These are phyloP conservation scores for Coprinopsis sp. DNA, from an alignment of 768 basidiomycete species.

Conservation along the genomic window DNA sequence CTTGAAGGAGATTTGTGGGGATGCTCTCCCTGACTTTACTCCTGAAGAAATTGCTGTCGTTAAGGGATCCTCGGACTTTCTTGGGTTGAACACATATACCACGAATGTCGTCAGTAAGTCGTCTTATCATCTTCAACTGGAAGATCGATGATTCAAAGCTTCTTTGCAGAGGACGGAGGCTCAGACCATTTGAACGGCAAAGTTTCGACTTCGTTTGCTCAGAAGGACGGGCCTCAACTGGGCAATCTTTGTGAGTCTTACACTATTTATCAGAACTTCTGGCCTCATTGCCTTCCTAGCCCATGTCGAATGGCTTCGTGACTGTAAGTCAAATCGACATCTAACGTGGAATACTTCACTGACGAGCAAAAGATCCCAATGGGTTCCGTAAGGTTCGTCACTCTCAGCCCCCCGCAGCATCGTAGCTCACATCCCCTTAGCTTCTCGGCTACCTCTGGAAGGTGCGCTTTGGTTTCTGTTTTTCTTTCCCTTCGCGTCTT, in stretches of 20 bases:
- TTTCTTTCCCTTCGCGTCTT: neutral
- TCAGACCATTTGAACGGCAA: slow-evolving; percentile 53
- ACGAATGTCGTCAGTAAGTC: slow-evolving; percentile 52
- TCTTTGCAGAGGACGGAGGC: slow-evolving; percentile 45
- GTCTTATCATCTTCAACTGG: neutral
- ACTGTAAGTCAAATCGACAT: slow-evolving; percentile 20
- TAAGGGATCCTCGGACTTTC: slow-evolving; percentile 61
- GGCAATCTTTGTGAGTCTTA: slow-evolving; percentile 47
- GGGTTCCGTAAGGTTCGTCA: slow-evolving; percentile 50
- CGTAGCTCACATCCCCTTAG: slow-evolving; percentile 18
- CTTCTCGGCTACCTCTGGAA: slow-evolving; percentile 66
- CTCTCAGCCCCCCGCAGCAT: neutral
- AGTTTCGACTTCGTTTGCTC: slow-evolving; percentile 46
- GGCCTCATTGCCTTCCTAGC: slow-evolving; percentile 27
- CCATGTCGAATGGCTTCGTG: slow-evolving; percentile 59
- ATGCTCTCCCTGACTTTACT: slow-evolving; percentile 52
- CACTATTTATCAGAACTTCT: neutral
- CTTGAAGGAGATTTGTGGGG: slow-evolving; percentile 43
- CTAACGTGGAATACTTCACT: neutral
- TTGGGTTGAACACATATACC: slow-evolving; percentile 64
- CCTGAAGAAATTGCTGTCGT: slow-evolving; percentile 51
- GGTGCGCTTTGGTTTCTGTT: slow-evolving; percentile 25
- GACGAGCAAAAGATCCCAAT: slow-evolving; percentile 36
- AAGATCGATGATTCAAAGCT: neutral
- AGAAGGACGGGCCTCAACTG: slow-evolving; percentile 53